A percentile compares a stretch with the other conserved stretches of the same genome.
Evolutionary conservation across 2,329 filamentous ascomycete species (phyloP).

Genomic region (Trichoderma asperellum): DNA sequence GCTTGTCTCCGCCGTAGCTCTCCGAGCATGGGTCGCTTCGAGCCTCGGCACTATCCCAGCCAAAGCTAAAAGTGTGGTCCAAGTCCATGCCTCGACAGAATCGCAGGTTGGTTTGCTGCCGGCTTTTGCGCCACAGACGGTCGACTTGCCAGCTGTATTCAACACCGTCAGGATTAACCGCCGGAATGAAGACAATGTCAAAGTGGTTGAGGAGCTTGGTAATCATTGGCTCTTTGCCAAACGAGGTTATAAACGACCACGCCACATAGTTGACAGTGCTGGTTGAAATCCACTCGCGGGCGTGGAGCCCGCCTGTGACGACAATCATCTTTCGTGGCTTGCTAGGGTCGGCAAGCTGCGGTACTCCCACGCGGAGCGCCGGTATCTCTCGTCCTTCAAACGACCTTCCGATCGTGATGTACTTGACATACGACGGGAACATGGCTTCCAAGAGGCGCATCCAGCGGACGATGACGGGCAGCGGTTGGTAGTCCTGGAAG

Average conservation of each 20-base stretch:
- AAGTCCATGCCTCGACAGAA: conserved; percentile 90
- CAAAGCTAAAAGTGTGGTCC: conserved; percentile 82
- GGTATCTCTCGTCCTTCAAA: conserved; percentile 87
- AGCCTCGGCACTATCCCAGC: conserved; percentile 73
- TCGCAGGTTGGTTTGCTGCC: conserved; percentile 77
- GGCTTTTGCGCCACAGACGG: conserved; percentile 92
- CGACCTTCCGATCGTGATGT: conserved; percentile 78
- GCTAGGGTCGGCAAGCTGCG: conserved; percentile 47
- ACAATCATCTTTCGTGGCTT: conserved; percentile 73
- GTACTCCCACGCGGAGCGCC: conserved; percentile 74
- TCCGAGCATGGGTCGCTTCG: conserved; percentile 85
- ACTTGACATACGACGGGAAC: conserved; percentile 78
- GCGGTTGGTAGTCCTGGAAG: conserved; percentile 89
- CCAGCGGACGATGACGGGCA: conserved; percentile 84
- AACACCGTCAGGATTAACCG: conserved; percentile 91
- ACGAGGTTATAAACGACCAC: conserved; percentile 83
- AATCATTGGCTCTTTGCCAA: conserved; percentile 71
- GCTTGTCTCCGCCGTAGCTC: conserved; percentile 79
- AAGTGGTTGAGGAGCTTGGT: conserved; percentile 81
- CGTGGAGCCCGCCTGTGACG: conserved; percentile 85
- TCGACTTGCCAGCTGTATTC: conserved; percentile 92
- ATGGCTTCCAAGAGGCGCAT: conserved; percentile 87
- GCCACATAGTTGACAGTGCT: conserved; percentile 90
- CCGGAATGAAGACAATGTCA: conserved; percentile 86
- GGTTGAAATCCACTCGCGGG: conserved; percentile 93